These are phyloP conservation scores for Ambrosia hybrid DNA, from an alignment of 140 eudicot genomes.

Conservation along the genomic window DNA sequence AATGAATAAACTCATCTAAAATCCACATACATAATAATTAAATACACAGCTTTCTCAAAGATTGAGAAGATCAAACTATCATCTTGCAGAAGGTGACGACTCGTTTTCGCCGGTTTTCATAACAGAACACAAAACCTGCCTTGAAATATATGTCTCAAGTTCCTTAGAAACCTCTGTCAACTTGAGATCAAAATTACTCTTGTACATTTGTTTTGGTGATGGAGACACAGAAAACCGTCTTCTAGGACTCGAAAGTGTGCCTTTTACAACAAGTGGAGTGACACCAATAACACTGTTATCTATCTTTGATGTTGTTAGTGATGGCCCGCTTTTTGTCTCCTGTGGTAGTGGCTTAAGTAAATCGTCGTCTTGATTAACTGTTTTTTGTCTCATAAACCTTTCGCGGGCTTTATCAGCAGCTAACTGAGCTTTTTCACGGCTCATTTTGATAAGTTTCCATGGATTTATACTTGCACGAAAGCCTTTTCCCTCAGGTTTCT, in stretches of 20 bases:
- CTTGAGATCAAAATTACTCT: conserved; percentile 69
- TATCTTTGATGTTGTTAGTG: conserved; percentile 27
- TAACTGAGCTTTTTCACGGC: conserved; percentile 67
- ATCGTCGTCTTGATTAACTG: conserved; percentile 35
- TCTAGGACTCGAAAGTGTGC: conserved; percentile 65
- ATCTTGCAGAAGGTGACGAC: conserved; percentile 25
- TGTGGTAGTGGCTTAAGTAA: conserved; percentile 60
- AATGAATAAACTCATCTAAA: neutral
- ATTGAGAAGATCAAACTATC: conserved; percentile 44
- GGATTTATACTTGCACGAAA: conserved; percentile 82
- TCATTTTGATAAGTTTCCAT: conserved; percentile 85
- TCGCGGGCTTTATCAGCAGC: conserved; percentile 81
- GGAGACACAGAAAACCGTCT: conserved; percentile 73
- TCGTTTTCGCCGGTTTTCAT: conserved; percentile 42
- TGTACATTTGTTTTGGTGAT: conserved; percentile 53
- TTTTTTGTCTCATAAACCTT: conserved; percentile 50
- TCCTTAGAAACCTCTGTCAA: conserved; percentile 73
- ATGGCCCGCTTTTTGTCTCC: conserved; percentile 72
- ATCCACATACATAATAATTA: conserved; percentile 3
- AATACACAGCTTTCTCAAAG: conserved; percentile 46
- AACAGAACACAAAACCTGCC: conserved; percentile 71
- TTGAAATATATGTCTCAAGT: conserved; percentile 71
- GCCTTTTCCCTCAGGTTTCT: conserved; percentile 49
- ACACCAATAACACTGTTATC: conserved; percentile 14
- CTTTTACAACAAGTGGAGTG: conserved; percentile 43